Evolutionary conservation across 208 protist species (phyloP).

Genomic region (Leishmania mexicana): DNA sequence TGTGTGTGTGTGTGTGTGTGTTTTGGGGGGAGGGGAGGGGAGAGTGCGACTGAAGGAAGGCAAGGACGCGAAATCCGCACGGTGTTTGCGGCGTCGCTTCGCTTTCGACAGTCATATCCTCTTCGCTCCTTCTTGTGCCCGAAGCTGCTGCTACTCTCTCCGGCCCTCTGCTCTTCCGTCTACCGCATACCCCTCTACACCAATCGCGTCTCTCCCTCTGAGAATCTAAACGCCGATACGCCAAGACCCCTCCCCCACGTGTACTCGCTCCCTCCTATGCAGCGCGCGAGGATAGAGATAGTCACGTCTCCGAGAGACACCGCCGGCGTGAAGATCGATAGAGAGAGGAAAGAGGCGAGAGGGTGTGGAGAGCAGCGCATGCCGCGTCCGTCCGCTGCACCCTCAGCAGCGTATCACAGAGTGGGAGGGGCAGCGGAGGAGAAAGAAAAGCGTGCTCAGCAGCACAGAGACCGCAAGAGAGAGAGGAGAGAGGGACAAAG

Average conservation of each 20-base stretch:
- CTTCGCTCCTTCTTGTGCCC: background rate
- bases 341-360: background rate
- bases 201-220: background rate
- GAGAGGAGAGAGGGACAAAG: background rate
- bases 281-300: background rate
- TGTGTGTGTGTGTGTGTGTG: background rate
- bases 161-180: background rate
- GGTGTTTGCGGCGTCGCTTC: background rate
- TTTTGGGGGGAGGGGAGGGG: background rate
- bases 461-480: background rate
- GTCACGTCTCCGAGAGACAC: conserved; percentile 5
- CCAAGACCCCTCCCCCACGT: background rate
- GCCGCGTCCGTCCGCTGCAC: background rate
- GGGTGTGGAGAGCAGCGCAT: background rate
- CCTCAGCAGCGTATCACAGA: background rate
- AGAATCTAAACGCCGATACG: too few species aligned
- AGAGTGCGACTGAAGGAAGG: background rate
- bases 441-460: background rate
- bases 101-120: background rate
- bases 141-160: background rate
- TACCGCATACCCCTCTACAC: background rate
- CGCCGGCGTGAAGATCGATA: conserved; percentile 1
- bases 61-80: background rate
- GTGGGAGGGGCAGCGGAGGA: background rate
- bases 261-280: background rate